Conservation (phyloP, 2,329 filamentous ascomycete genomes). For the Colletotrichum sansevieriae region DNA sequence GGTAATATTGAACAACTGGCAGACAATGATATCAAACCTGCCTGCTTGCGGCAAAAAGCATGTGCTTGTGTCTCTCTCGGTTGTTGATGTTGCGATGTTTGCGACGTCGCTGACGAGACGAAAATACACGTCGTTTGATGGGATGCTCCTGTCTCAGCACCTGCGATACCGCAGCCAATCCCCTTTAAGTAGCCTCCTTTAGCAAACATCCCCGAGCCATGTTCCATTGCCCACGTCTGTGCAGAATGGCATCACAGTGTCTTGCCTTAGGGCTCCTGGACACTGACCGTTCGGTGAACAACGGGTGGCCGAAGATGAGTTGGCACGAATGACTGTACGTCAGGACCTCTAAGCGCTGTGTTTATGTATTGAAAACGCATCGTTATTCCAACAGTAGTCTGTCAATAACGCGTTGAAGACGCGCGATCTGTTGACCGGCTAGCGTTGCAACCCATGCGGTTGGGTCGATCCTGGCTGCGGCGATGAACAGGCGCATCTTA, state of each 20-base stretch:
- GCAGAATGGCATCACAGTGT: slow-evolving; percentile 35
- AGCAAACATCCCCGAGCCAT: slow-evolving; percentile 21
- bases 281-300: slow-evolving; percentile 18
- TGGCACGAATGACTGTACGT: slow-evolving; percentile 10
- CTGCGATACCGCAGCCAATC: slow-evolving; percentile 7
- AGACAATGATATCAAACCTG: slow-evolving; percentile 38
- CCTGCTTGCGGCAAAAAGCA: slow-evolving; percentile 31
- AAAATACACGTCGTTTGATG: slow-evolving; percentile 17
- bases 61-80: slow-evolving; percentile 34
- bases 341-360: slow-evolving; percentile 12
- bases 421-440: slow-evolving; percentile 11
- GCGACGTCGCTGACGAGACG: neutral
- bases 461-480: slow-evolving; percentile 11
- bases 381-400: slow-evolving; percentile 21
- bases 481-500: slow-evolving; percentile 9
- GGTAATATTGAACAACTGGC: slow-evolving; percentile 40
- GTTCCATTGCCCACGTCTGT: slow-evolving; percentile 32
- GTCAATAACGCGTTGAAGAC: slow-evolving; percentile 21
- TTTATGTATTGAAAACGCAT: slow-evolving; percentile 30
- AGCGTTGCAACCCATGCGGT: slow-evolving; percentile 7
- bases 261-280: slow-evolving; percentile 16
- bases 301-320: slow-evolving; percentile 18
- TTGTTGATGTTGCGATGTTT: slow-evolving; percentile 15
- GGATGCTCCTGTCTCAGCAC: slow-evolving; percentile 20
- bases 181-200: slow-evolving; percentile 5